A percentile compares a stretch with the other conserved stretches of the same genome.
Conservation (phyloP, 1,284 basidiomycete genomes). For the Leccinum pseudoinsigne region DNA sequence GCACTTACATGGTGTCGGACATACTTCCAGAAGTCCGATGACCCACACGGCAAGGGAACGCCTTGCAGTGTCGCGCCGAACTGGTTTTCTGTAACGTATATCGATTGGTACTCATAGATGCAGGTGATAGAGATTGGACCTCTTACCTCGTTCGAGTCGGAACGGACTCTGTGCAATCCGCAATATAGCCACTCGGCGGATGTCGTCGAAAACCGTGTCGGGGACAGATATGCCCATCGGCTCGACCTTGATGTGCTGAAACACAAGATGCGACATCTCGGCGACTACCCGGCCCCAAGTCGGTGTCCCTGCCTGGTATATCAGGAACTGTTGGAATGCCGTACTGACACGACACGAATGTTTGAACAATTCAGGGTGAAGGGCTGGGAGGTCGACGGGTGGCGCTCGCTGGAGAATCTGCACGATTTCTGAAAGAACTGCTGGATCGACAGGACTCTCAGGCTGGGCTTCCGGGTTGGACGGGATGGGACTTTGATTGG, state of each 20-base stretch:
- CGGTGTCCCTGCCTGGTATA: not conserved
- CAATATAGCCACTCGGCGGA: not conserved
- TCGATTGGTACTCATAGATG: not conserved
- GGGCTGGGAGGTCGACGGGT: not conserved
- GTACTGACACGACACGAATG: not conserved
- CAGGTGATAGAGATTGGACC: not conserved
- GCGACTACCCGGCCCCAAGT: not conserved
- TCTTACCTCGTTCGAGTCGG: not conserved
- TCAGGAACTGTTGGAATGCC: not conserved
- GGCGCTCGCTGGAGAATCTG: not conserved
- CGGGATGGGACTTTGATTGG: not conserved
- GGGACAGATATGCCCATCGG: not conserved
- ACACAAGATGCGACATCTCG: not conserved
- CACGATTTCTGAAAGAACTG: not conserved
- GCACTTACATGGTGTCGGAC: not conserved
- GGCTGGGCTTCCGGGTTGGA: not conserved
- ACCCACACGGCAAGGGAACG: not conserved
- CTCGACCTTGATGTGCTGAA: not conserved
- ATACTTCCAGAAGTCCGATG: not conserved
- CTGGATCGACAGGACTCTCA: not conserved
- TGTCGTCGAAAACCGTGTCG: not conserved
- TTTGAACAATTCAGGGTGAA: not conserved
- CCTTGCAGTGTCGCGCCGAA: not conserved
- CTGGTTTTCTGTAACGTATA: not conserved
- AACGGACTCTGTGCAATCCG: not conserved